These are phyloP conservation scores for Crithidia bombi DNA, from an alignment of 208 protist genomes.

Conservation along the genomic window DNA sequence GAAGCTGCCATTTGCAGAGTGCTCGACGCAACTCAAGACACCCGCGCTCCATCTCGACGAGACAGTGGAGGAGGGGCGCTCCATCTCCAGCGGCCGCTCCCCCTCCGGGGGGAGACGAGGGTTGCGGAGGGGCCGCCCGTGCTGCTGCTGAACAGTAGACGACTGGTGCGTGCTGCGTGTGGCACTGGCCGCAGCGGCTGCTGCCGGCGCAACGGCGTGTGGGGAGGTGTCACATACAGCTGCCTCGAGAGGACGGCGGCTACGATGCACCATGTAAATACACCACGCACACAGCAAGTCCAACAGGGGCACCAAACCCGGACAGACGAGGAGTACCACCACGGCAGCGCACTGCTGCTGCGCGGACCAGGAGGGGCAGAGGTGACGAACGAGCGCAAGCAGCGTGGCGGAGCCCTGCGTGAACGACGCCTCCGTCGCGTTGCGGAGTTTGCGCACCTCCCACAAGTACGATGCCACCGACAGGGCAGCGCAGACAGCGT, in stretches of 20 bases:
- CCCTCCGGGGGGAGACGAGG: background rate
- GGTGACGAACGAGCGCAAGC: slow-evolving; percentile 18
- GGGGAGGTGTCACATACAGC: background rate
- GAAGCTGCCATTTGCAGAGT: slow-evolving; percentile 17
- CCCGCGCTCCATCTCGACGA: slow-evolving; percentile 17
- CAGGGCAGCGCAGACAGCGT: slow-evolving; percentile 15
- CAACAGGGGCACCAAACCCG: slow-evolving; percentile 24
- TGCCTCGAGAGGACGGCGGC: slow-evolving; percentile 12
- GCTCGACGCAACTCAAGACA: background rate
- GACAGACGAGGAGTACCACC: slow-evolving; percentile 18
- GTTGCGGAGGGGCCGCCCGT: background rate
- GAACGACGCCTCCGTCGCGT: background rate
- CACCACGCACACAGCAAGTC: slow-evolving; percentile 27
- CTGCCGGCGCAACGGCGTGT: background rate
- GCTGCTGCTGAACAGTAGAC: background rate
- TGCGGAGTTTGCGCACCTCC: background rate
- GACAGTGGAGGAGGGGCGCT: slow-evolving; percentile 7
- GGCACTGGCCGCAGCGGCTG: background rate
- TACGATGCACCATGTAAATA: slow-evolving; percentile 5
- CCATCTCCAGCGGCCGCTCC: background rate
- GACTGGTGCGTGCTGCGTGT: slow-evolving; percentile 1
- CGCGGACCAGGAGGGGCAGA: slow-evolving; percentile 14
- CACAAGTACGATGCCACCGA: slow-evolving; percentile 1
- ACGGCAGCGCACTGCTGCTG: slow-evolving; percentile 2
- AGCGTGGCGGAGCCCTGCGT: background rate